A percentile compares a stretch with the other conserved stretches of the same genome.
These are phyloP conservation scores for Massariosphaeria phaeospora DNA, from an alignment of 495 filamentous ascomycete species.

Conservation along the genomic window DNA sequence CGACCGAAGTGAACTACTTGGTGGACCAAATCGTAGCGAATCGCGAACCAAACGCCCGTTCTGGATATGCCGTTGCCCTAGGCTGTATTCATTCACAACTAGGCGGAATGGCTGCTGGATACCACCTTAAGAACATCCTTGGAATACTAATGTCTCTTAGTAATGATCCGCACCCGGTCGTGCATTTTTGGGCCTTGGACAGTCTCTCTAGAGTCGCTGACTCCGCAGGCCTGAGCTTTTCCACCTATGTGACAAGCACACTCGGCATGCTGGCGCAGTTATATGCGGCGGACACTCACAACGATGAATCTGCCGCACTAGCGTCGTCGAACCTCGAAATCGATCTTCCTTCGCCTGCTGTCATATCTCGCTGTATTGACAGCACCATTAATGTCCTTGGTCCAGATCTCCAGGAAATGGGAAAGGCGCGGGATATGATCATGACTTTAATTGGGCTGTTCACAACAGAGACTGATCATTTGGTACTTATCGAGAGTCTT, in stretches of 20 bases:
- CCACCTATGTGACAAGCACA: conserved; percentile 80
- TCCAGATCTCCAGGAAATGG: conserved; percentile 88
- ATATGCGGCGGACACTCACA: conserved; percentile 86
- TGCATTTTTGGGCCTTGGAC: conserved; percentile 94
- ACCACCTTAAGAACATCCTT: conserved; percentile 92
- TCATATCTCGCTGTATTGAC: conserved; percentile 85
- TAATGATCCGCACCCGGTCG: conserved; percentile 91
- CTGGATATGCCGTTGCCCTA: conserved; percentile 88
- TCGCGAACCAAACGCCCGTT: conserved; percentile 84
- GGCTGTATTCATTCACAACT: conserved; percentile 92
- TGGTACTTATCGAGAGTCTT: conserved; percentile 72
- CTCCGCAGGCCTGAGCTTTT: conserved; percentile 87
- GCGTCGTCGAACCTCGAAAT: conserved; percentile 86
- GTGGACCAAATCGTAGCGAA: conserved; percentile 91
- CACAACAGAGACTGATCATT: conserved; percentile 66
- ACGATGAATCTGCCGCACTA: conserved; percentile 69
- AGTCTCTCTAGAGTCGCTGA: conserved; percentile 83
- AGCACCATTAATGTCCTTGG: conserved; percentile 93
- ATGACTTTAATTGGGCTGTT: conserved; percentile 81
- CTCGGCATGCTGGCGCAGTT: conserved; percentile 90
- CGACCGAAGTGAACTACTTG: conserved; percentile 81
- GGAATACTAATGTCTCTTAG: conserved; percentile 92
- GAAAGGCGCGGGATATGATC: conserved; percentile 86
- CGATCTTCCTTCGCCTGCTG: conserved; percentile 70
- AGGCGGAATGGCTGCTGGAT: conserved; percentile 96